Conservation (phyloP, 2,329 filamentous ascomycete species). For the Aspergillus phoenicis region DNA sequence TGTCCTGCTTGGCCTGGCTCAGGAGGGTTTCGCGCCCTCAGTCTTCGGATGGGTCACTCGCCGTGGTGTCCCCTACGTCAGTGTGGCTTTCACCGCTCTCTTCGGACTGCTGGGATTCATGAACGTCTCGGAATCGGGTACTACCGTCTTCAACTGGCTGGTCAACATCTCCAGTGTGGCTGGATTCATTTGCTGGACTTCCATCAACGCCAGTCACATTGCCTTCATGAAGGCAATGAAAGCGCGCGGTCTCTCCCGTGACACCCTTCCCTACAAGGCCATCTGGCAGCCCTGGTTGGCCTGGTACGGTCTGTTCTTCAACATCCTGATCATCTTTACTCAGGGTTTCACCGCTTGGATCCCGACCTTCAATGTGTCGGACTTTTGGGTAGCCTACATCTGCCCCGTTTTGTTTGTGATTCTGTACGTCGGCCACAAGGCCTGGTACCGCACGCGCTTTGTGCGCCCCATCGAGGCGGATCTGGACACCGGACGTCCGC, state of each 20-base stretch:
- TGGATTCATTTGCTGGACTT: constrained; percentile 36
- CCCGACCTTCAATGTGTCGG: constrained; percentile 55
- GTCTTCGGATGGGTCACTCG: constrained; percentile 44
- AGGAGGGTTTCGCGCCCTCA: constrained; percentile 45
- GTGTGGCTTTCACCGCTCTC: constrained; percentile 45
- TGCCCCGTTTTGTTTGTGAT: constrained; percentile 64
- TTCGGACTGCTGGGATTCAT: constrained; percentile 70
- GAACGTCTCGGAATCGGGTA: constrained; percentile 63
- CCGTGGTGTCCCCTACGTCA: constrained; percentile 45
- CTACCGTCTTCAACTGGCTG: constrained; percentile 56
- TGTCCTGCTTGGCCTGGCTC: constrained; percentile 66
- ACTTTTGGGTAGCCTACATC: constrained; percentile 67
- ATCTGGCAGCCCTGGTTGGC: constrained; percentile 65
- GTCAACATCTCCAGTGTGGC: constrained; percentile 36
- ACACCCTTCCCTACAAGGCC: constrained; percentile 61
- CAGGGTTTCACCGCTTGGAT: constrained; percentile 71
- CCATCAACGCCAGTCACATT: constrained; percentile 58
- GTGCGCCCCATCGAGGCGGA: constrained; percentile 45
- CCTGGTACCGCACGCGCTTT: constrained; percentile 36
- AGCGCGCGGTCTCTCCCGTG: constrained; percentile 59
- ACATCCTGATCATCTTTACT: constrained; percentile 64
- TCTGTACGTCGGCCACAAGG: constrained; percentile 62
- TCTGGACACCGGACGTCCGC: constrained; percentile 42
- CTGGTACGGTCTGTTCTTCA: constrained; percentile 67
- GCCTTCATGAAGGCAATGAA: constrained; percentile 63